Percentiles rank a stretch among this genome's conserved stretches.
Conservation (phyloP, 1,284 basidiomycete species). For the Kwoniella shivajii region DNA sequence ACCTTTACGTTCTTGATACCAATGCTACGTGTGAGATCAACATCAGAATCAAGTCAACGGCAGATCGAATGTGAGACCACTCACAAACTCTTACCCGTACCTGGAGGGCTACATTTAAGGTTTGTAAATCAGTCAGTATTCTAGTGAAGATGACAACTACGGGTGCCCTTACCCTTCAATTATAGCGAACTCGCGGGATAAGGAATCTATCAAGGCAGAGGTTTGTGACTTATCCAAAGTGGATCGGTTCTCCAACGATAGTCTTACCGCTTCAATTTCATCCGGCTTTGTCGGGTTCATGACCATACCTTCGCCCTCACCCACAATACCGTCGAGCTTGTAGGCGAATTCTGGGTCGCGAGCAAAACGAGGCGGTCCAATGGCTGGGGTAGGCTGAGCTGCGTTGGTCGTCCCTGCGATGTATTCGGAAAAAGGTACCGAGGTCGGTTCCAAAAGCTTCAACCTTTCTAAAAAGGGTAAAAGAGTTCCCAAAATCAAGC, state of each 20-base stretch:
- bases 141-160: no score
- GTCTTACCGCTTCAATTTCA: background rate
- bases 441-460: conserved; percentile 57
- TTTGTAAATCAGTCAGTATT: no score
- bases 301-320: background rate
- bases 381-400: conserved; percentile 57
- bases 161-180: conserved; percentile 65
- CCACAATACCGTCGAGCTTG: background rate
- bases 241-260: conserved; percentile 53
- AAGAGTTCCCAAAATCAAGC: conserved; percentile 63
- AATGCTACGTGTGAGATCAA: conserved; percentile 60
- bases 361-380: background rate
- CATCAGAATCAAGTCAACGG: background rate
- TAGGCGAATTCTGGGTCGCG: background rate
- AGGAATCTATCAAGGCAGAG: conserved; percentile 61
- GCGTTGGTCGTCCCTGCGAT: conserved; percentile 56
- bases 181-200: conserved; percentile 64
- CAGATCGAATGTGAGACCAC: background rate
- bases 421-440: conserved; percentile 62
- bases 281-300: background rate
- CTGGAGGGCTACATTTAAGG: conserved; percentile 60
- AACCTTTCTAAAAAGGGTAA: conserved; percentile 66
- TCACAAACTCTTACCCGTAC: conserved; percentile 66
- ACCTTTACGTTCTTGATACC: conserved; percentile 68
- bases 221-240: conserved; percentile 37